phyloP scores from a whole-genome alignment of 2,329 filamentous ascomycete genomes.

The Coleophoma eucalyptorum region DNA sequence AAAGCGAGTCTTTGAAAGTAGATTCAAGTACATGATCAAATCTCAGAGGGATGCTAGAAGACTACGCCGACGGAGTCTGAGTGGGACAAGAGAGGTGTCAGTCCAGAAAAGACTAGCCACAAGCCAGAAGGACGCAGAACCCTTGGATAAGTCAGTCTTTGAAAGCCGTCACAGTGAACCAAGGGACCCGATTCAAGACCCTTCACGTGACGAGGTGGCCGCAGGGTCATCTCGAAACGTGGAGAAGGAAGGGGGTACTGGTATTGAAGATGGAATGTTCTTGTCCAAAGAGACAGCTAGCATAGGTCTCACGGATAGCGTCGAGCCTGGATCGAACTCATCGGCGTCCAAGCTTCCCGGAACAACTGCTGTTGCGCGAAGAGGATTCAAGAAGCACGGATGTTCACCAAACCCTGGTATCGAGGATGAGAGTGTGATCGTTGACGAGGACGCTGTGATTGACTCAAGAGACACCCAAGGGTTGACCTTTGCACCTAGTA shows the following conservation, averaged over 20 bases:
- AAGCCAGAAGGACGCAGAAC: neutral
- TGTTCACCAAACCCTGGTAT: too few relatives aligned
- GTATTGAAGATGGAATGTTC: too few relatives aligned
- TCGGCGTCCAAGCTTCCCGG: too few relatives aligned
- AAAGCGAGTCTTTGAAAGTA: slow-evolving; percentile 57
- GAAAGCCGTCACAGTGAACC: slow-evolving; percentile 12
- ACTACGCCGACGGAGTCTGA: slow-evolving; percentile 6
- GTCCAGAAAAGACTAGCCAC: neutral
- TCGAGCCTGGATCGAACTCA: too few relatives aligned
- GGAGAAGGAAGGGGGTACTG: neutral
- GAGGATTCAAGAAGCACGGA: too few relatives aligned
- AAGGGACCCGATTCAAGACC: slow-evolving; percentile 6
- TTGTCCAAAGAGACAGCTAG: too few relatives aligned
- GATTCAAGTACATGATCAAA: slow-evolving; percentile 50
- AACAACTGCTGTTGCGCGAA: too few relatives aligned
- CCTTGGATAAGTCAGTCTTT: slow-evolving; percentile 6
- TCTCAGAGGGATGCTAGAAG: slow-evolving; percentile 28
- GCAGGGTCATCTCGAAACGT: neutral
- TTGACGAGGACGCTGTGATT: neutral
- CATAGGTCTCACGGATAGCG: too few relatives aligned
- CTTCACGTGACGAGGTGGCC: neutral
- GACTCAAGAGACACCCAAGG: neutral
- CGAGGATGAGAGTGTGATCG: too few relatives aligned
- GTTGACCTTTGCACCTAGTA: neutral
- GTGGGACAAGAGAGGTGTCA: neutral